Conservation (phyloP, 768 basidiomycete species). For the Naematelia encephala region DNA sequence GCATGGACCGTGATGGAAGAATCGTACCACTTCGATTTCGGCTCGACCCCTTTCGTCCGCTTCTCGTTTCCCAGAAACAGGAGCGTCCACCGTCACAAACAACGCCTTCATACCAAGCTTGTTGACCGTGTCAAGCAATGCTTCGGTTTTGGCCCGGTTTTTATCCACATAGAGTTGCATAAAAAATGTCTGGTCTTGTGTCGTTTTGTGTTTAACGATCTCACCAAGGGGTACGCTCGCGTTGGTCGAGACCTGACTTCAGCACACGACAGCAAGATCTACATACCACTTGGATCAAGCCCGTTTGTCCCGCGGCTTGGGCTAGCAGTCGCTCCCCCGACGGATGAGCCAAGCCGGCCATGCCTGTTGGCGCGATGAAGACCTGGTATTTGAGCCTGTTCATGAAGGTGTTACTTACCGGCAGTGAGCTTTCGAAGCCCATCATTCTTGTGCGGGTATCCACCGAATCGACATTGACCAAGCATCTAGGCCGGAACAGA, state of each 20-base stretch:
- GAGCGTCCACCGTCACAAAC: slow-evolving; percentile 51
- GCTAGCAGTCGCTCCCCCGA: too few relatives aligned
- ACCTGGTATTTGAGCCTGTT: too few relatives aligned
- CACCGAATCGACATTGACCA: too few relatives aligned
- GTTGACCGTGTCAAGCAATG: slow-evolving; percentile 42
- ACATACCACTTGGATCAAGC: slow-evolving; percentile 45
- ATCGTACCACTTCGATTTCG: slow-evolving; percentile 46
- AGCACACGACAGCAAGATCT: not conserved
- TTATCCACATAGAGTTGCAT: slow-evolving; percentile 51
- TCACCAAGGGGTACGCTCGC: slow-evolving; percentile 50
- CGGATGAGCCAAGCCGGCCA: too few relatives aligned
- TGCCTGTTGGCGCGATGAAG: too few relatives aligned
- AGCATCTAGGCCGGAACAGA: too few relatives aligned
- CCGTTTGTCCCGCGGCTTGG: slow-evolving; percentile 40
- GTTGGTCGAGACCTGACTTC: slow-evolving; percentile 53
- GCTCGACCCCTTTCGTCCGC: slow-evolving; percentile 48
- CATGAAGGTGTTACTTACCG: too few relatives aligned
- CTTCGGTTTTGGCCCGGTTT: slow-evolving; percentile 48
- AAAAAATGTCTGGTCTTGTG: slow-evolving; percentile 46
- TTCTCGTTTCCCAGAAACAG: slow-evolving; percentile 49
- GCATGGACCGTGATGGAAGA: not conserved
- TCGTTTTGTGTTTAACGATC: slow-evolving; percentile 32
- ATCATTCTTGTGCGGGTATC: too few relatives aligned
- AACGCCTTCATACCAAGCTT: slow-evolving; percentile 45
- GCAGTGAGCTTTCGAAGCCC: too few relatives aligned